Evolutionary conservation across 495 filamentous ascomycete species (phyloP), one percentile per base, ranked within the genome.

Genomic region (Podospora conica): DNA sequence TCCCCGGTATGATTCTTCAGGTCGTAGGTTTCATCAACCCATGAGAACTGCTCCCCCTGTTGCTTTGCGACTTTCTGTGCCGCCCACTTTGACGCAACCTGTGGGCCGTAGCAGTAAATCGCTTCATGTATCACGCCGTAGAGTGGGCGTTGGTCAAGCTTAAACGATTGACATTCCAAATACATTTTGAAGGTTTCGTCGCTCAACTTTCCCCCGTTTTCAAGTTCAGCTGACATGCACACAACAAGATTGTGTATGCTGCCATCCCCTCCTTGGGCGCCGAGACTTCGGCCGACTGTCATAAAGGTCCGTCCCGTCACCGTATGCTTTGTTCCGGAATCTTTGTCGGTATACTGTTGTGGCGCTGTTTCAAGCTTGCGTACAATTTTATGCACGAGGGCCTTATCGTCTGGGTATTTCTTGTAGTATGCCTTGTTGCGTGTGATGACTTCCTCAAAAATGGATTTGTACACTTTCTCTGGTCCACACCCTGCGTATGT

Each of bases 211-310:
- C 94, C 79, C 60, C 94, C 90, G 57, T 75, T 81, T 24, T 76
- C 81, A 55, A 87, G 81, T 28, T 69, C 64, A 6, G 15, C 8
- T 3, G 1, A 12, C 55, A 71, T 60, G 28, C 1, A 0, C 8
- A 31, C 18, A 1, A 72, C 70, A 57, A 91, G 81, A 53, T 88
- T 78, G 66, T 93, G 88, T 48, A 92, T 77, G 25, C 68, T 69
- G 61, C 87, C 83, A 2, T 0, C 5, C 0, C 40, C 40, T 1
- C 6, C 40, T 12, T n/a, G 6, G 8, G 1, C 81, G 3, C 93
- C 94, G 69, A 97, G 89, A 21, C 77, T 70, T n/a, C 93, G 77
- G 15, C 93, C 93, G 12, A 96, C 69, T 55, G 89, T 88, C 71
- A 91, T 80, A 66, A 97, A 88, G 9, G 90, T 83, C 53, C 84